Conservation (phyloP, 1,139 yeast genomes). For the Hyphopichia wangnamkhiaoensis region DNA sequence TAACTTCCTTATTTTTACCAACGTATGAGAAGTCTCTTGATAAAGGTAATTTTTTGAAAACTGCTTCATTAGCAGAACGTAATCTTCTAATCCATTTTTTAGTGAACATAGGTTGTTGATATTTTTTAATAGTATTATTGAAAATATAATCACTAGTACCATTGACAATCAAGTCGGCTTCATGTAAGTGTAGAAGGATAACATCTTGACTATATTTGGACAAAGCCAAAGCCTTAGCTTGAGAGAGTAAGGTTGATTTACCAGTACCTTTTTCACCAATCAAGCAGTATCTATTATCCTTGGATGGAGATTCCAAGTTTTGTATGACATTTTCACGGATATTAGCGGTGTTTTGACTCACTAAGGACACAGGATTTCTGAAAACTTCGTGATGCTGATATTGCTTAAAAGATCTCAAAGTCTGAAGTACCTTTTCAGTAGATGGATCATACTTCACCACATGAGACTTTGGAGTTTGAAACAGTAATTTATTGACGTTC, state of each 20-base stretch:
- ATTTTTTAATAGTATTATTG: slow-evolving; percentile 50
- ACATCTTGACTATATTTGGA: slow-evolving; percentile 48
- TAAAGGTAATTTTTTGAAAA: slow-evolving; percentile 52
- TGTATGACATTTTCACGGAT: slow-evolving; percentile 26
- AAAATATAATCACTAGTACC: slow-evolving; percentile 72
- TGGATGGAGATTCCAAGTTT: slow-evolving; percentile 27
- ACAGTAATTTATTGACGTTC: slow-evolving; percentile 18
- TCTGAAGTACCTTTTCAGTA: slow-evolving; percentile 26
- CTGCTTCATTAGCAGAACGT: slow-evolving; percentile 54
- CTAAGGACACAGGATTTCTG: slow-evolving; percentile 54
- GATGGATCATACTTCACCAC: slow-evolving; percentile 26
- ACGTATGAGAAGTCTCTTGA: slow-evolving; percentile 42
- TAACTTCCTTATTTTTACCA: slow-evolving; percentile 33
- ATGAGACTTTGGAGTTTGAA: slow-evolving; percentile 12
- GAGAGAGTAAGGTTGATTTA: slow-evolving; percentile 73
- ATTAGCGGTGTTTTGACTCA: slow-evolving; percentile 37
- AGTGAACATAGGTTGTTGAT: slow-evolving; percentile 81
- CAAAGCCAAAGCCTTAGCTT: slow-evolving; percentile 60
- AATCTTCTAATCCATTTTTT: slow-evolving; percentile 61
- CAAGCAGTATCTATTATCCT: slow-evolving; percentile 54
- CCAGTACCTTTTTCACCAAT: slow-evolving; percentile 81
- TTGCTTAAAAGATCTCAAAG: slow-evolving; percentile 60
- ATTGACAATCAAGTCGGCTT: slow-evolving; percentile 61
- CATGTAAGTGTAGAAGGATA: slow-evolving; percentile 65
- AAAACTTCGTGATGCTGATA: slow-evolving; percentile 67